Evolutionary conservation across 371 early-diverging fungal genomes (phyloP).

Genomic region (Mortierella sp.): DNA sequence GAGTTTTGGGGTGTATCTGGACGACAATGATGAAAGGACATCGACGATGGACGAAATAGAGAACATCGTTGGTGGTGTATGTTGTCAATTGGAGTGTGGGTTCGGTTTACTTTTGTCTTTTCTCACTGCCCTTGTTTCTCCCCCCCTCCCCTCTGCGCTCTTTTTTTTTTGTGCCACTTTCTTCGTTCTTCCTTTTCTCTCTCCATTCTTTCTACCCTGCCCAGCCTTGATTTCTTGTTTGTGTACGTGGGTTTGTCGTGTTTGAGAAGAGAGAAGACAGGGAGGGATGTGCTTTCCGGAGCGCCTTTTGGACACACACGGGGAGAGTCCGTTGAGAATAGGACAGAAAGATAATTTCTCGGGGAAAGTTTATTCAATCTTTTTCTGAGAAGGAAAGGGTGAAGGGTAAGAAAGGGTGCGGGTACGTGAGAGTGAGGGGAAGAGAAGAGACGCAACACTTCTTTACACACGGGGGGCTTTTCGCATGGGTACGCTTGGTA

Average conservation of each 20-base stretch:
- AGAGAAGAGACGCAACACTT: background rate
- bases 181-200: background rate
- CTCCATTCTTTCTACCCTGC: background rate
- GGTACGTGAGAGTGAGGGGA: background rate
- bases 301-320: background rate
- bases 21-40: background rate
- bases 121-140: background rate
- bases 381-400: background rate
- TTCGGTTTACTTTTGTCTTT: background rate
- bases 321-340: background rate
- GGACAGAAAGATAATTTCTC: background rate
- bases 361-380: constrained; percentile 7
- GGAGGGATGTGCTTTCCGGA: background rate
- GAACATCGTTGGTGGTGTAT: background rate
- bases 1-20: background rate
- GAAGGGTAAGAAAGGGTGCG: background rate
- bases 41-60: background rate
- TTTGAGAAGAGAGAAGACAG: background rate
- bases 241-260: background rate
- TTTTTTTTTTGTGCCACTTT: constrained; percentile 6
- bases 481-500: background rate
- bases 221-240: background rate
- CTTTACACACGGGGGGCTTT: background rate
- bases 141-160: background rate
- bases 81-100: background rate